Evolutionary conservation across 495 filamentous ascomycete genomes (phyloP).

Genomic region (Penicillium cinerascens): DNA sequence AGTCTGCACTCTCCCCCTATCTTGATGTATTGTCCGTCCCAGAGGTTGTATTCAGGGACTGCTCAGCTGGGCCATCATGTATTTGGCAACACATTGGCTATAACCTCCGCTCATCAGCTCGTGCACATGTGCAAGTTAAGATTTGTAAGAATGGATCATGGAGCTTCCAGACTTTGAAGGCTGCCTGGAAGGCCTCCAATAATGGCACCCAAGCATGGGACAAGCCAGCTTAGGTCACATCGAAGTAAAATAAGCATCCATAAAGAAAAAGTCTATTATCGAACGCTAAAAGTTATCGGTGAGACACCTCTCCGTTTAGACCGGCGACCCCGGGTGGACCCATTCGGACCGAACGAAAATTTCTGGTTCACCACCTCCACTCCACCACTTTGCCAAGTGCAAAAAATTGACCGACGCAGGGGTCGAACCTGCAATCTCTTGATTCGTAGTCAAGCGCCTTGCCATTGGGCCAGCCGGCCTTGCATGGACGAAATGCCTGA

Average conservation of each 20-base stretch:
- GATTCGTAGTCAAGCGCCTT: slow-evolving; percentile 73
- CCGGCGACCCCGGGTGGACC: background rate
- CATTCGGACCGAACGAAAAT: background rate
- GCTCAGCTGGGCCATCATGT: background rate
- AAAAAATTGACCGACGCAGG: slow-evolving; percentile 43
- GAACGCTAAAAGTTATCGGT: background rate
- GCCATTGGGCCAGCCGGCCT: slow-evolving; percentile 61
- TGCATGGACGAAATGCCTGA: background rate
- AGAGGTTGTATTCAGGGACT: background rate
- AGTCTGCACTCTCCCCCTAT: background rate
- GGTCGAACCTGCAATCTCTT: slow-evolving; percentile 55
- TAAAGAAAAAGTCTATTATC: background rate
- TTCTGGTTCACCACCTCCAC: background rate
- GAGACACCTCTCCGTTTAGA: slow-evolving; percentile 4
- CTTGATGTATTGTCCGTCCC: background rate
- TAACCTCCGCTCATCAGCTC: background rate
- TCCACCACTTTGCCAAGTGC: background rate
- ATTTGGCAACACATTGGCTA: background rate
- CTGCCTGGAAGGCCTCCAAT: background rate
- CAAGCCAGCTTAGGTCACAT: background rate
- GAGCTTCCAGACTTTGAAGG: background rate
- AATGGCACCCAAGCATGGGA: background rate
- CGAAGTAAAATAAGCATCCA: background rate
- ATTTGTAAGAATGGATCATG: background rate
- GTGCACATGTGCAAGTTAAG: background rate